Conservation (phyloP, 169 alveolate species). For the Plasmodium vivax region DNA sequence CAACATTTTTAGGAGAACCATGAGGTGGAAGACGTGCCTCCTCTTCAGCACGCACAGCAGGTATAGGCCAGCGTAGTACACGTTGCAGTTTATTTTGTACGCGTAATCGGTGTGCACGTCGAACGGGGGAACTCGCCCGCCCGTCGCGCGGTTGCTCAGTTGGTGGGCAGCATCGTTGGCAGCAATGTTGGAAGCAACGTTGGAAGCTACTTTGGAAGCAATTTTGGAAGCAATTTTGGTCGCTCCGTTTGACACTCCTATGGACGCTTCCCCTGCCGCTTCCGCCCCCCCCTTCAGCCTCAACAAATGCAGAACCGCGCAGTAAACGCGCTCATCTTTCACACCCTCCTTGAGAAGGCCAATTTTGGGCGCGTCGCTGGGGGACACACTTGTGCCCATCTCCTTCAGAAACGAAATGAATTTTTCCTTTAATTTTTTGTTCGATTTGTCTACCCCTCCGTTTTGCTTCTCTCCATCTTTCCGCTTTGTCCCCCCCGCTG, state of each 20-base stretch:
- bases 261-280: not conserved
- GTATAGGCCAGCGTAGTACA: slow-evolving; percentile 52
- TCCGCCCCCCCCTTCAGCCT: not conserved
- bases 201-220: not conserved
- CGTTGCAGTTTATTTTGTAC: slow-evolving; percentile 60
- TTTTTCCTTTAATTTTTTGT: not conserved
- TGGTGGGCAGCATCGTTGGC: not conserved
- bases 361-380: slow-evolving; percentile 6
- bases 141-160: not conserved
- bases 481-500: not conserved
- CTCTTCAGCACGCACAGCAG: slow-evolving; percentile 49
- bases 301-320: not conserved
- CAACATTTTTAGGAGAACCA: slow-evolving; percentile 38
- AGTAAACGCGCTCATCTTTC: slow-evolving; percentile 6
- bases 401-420: not conserved
- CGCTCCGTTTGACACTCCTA: not conserved
- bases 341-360: not conserved
- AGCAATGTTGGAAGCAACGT: too few species aligned
- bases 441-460: not conserved
- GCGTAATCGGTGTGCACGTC: slow-evolving; percentile 64
- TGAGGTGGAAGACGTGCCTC: slow-evolving; percentile 50
- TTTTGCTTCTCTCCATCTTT: not conserved
- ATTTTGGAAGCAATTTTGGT: not conserved
- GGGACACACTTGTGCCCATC: not conserved
- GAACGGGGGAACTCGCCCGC: not conserved